Conservation (phyloP, 192 early-diverging fungal species). For the Chytriomyces hyalinus region DNA sequence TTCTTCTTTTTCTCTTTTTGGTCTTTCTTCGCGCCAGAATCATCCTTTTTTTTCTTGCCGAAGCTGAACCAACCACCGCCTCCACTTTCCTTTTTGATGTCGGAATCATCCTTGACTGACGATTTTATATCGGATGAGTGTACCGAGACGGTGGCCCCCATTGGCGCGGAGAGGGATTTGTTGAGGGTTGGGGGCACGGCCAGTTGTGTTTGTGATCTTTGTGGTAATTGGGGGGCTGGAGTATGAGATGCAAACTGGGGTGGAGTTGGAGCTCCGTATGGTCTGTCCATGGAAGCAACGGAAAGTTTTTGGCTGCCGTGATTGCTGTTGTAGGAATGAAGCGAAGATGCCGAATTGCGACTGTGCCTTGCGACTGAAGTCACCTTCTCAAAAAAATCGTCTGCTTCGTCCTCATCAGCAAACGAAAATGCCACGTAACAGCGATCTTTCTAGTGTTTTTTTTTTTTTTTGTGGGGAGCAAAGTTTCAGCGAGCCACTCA, state of each 20-base stretch:
- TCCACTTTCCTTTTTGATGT: conserved; percentile 8
- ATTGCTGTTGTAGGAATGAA: conserved; percentile 10
- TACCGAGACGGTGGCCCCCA: background rate
- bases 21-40: conserved; percentile 8
- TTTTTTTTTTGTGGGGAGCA: no score
- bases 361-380: conserved; percentile 9
- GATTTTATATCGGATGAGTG: background rate
- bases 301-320: background rate
- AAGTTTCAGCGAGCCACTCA: background rate
- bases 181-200: conserved; percentile 11
- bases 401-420: conserved; percentile 58
- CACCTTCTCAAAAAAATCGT: conserved; percentile 35
- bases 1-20: conserved; percentile 39
- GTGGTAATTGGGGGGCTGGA: conserved; percentile 2
- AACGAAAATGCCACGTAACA: conserved; percentile 55
- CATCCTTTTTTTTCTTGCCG: conserved; percentile 30
- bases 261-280: conserved; percentile 14
- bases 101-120: conserved; percentile 18
- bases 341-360: background rate
- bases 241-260: conserved; percentile 13
- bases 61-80: conserved; percentile 23
- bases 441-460: conserved; percentile 1
- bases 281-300: background rate
- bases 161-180: conserved; percentile 25
- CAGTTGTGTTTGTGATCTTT: conserved; percentile 8